phyloP scores from a whole-genome alignment of 2,329 filamentous ascomycete species.

The Colletotrichum cereale region DNA sequence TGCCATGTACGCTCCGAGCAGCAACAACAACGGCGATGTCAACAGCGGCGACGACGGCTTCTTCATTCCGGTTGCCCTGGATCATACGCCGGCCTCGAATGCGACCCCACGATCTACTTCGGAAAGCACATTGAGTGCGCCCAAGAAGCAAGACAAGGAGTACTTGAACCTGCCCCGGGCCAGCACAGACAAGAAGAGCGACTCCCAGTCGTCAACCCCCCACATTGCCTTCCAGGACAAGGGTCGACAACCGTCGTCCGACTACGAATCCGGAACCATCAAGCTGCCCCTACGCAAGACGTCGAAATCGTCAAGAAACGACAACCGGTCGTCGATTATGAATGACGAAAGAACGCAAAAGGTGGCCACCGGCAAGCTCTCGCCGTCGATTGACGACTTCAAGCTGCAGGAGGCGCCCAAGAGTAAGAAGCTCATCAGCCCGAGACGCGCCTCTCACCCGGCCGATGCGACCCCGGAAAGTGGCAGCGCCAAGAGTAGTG shows the following conservation, averaged over 20 bases:
- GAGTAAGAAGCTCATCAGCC: slow-evolving; percentile 62
- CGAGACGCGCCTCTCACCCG: slow-evolving; percentile 60
- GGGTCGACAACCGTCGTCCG: slow-evolving; percentile 73
- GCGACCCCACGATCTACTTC: slow-evolving; percentile 67
- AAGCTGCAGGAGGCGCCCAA: slow-evolving; percentile 86
- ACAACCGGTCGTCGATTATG: slow-evolving; percentile 25
- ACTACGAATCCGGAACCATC: slow-evolving; percentile 61
- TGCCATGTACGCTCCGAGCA: slow-evolving; percentile 67
- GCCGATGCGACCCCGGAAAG: slow-evolving; percentile 55
- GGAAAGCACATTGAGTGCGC: slow-evolving; percentile 59
- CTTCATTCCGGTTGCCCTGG: slow-evolving; percentile 81
- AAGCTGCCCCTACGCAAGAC: slow-evolving; percentile 63
- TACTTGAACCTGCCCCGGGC: slow-evolving; percentile 67
- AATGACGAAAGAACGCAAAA: slow-evolving; percentile 53
- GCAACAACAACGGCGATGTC: slow-evolving; percentile 50
- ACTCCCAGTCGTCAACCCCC: slow-evolving; percentile 74
- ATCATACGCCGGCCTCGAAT: slow-evolving; percentile 72
- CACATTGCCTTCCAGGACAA: slow-evolving; percentile 95
- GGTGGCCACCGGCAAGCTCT: slow-evolving; percentile 53
- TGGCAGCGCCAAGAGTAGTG: slow-evolving; percentile 50
- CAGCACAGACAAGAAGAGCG: slow-evolving; percentile 59
- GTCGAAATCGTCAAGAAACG: slow-evolving; percentile 58
- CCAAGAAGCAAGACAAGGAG: slow-evolving; percentile 67
- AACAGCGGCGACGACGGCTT: slow-evolving; percentile 71
- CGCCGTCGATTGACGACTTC: slow-evolving; percentile 69